Percentiles rank a stretch among this genome's conserved stretches.
Evolutionary conservation across 257 asterid species (phyloP).

Genomic region (Solanum paucissectum): DNA sequence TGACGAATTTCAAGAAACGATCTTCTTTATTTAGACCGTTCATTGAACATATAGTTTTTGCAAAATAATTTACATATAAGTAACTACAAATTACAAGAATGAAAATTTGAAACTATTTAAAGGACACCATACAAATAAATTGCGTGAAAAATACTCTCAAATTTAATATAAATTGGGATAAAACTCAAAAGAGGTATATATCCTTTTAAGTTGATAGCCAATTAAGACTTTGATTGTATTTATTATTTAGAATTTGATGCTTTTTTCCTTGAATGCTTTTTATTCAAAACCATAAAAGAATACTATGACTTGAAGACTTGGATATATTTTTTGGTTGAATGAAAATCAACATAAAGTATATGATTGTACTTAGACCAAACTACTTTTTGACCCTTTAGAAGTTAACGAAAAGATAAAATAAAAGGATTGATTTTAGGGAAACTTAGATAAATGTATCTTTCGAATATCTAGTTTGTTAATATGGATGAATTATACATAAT

Average conservation of each 20-base stretch:
- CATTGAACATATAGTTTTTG: not conserved
- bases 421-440: not conserved
- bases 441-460: not conserved
- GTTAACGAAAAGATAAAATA: not conserved
- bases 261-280: not conserved
- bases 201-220: not conserved
- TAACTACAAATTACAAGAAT: not conserved
- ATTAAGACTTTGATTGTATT: not conserved
- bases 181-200: not conserved
- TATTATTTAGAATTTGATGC: not conserved
- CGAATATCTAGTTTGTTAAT: not conserved
- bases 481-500: not conserved
- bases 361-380: not conserved
- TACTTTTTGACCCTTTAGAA: not conserved
- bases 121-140: not conserved
- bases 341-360: not conserved
- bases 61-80: not conserved
- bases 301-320: not conserved
- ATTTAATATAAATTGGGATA: not conserved
- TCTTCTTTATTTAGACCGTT: not conserved
- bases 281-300: not conserved
- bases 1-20: not conserved
- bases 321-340: not conserved
- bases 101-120: not conserved
- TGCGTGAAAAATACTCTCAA: not conserved